These are phyloP conservation scores for Nectriaceae sp. DNA, from an alignment of 2,329 filamentous ascomycete genomes.

Conservation along the genomic window DNA sequence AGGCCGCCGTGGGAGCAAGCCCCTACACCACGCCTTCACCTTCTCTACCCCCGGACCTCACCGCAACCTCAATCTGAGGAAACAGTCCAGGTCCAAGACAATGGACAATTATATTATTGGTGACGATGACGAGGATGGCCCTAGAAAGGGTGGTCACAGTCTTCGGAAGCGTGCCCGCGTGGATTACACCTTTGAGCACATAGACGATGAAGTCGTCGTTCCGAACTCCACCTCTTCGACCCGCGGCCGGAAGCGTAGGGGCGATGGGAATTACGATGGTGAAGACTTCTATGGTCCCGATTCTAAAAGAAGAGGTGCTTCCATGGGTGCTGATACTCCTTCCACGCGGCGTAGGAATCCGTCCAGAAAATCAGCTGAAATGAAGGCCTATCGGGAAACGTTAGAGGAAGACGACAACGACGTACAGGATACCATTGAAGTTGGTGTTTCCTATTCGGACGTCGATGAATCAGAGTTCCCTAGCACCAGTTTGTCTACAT, in stretches of 20 bases:
- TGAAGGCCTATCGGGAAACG: slow-evolving; percentile 33
- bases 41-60: slow-evolving; percentile 37
- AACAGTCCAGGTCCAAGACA: slow-evolving; percentile 46
- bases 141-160: slow-evolving; percentile 60
- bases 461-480: slow-evolving; percentile 32
- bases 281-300: slow-evolving; percentile 33
- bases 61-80: slow-evolving; percentile 38
- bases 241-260: slow-evolving; percentile 39
- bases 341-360: slow-evolving; percentile 42
- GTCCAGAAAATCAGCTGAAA: slow-evolving; percentile 39
- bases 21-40: slow-evolving; percentile 38
- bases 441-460: slow-evolving; percentile 45
- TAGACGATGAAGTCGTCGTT: slow-evolving; percentile 48
- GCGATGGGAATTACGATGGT: slow-evolving; percentile 36
- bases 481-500: slow-evolving; percentile 30
- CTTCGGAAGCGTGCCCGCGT: slow-evolving; percentile 58
- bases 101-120: slow-evolving; percentile 42
- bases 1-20: slow-evolving; percentile 36
- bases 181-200: slow-evolving; percentile 58
- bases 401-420: slow-evolving; percentile 48
- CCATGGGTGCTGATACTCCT: slow-evolving; percentile 37
- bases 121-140: slow-evolving; percentile 50
- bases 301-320: slow-evolving; percentile 40
- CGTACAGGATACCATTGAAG: slow-evolving; percentile 60
- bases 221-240: slow-evolving; percentile 36